Base-by-base conservation (phyloP, 306 rosid species). In the Cicer yamashitae region DNA sequence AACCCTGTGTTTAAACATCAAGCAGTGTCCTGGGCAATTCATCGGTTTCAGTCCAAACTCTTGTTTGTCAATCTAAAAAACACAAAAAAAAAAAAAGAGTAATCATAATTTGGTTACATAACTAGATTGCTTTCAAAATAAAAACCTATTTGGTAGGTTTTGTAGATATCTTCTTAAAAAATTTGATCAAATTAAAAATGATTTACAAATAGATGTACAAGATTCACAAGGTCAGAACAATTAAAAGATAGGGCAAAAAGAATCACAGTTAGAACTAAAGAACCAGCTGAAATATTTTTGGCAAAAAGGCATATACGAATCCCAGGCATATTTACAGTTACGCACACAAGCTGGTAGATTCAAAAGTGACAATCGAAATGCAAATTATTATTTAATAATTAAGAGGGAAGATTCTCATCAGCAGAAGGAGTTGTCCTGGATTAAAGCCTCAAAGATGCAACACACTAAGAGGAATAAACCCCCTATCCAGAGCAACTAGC, bases 11-110 rank as follows among this genome's bases (percentile, higher is more conserved):
- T 94, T 91, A 81, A 90, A 94, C 91, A 91, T 89, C 81, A 94
- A 82, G 84, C 98, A 94, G 80, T 94, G 98, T n/a, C 98, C 98
- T 0, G 97, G 98, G 87, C 98, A 94, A 84, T 94, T 94, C 98
- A 91, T 94, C 38, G 98, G 98, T 81, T 94, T 94, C 87, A 94
- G 66, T 74, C 98, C 98, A 85, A 94, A 94, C 75, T 94, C 97
- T 70, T 94, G 98, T 78, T 91, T 94, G 85, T 94, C 98, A 74
- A 94, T 78, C 98, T 94, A 88, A 62, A 72, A 37, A 44, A 72
- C 56, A 66, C 68, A 30, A 56, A 20, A 46, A 30, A 3, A 30
- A 2, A 2, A 30, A 3, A 30, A 30, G 1, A 20, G 3, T 30
- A 30, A 30, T 30, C 14, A 81, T 6, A 10, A 44, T 52, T 39